These are phyloP conservation scores for Taiwanofungus camphoratus DNA, from an alignment of 1,284 basidiomycete species.

Conservation along the genomic window DNA sequence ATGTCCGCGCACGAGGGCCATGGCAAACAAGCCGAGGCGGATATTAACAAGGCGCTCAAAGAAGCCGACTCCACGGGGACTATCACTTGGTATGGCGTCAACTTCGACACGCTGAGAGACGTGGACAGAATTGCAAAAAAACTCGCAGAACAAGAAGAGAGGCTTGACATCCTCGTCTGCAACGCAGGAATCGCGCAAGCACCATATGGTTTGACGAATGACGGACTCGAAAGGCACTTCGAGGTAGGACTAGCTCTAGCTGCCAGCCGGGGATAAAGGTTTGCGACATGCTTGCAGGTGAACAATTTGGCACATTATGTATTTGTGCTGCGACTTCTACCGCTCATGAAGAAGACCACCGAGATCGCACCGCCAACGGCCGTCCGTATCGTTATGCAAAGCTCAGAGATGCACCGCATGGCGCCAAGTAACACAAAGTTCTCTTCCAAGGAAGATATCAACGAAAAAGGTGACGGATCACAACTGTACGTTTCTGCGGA, in stretches of 20 bases:
- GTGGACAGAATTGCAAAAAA: slow-evolving; percentile 23
- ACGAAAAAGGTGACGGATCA: slow-evolving; percentile 20
- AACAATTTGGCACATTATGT: slow-evolving; percentile 28
- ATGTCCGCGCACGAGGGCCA: slow-evolving; percentile 25
- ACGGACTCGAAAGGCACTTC: slow-evolving; percentile 28
- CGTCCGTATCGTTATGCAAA: slow-evolving; percentile 28
- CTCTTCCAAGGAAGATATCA: slow-evolving; percentile 27
- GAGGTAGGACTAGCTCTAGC: slow-evolving; percentile 11
- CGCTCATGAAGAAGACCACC: slow-evolving; percentile 27
- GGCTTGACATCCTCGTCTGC: slow-evolving; percentile 27
- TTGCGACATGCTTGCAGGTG: slow-evolving; percentile 14
- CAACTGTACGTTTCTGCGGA: slow-evolving; percentile 18
- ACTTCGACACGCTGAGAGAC: slow-evolving; percentile 22
- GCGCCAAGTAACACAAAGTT: slow-evolving; percentile 21
- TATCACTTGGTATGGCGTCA: slow-evolving; percentile 21
- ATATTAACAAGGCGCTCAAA: slow-evolving; percentile 44
- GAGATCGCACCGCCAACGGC: slow-evolving; percentile 18
- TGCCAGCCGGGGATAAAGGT: not conserved
- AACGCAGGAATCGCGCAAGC: slow-evolving; percentile 28
- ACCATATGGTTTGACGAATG: slow-evolving; percentile 23
- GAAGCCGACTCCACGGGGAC: slow-evolving; percentile 59
- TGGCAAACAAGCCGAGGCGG: slow-evolving; percentile 27
- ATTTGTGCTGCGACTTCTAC: slow-evolving; percentile 24
- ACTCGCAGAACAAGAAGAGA: slow-evolving; percentile 19
- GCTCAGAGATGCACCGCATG: slow-evolving; percentile 26